Percentiles rank a stretch among this genome's conserved stretches.
phyloP scores from a whole-genome alignment of 805 yeast genomes.

The Komagataella phaffii region DNA sequence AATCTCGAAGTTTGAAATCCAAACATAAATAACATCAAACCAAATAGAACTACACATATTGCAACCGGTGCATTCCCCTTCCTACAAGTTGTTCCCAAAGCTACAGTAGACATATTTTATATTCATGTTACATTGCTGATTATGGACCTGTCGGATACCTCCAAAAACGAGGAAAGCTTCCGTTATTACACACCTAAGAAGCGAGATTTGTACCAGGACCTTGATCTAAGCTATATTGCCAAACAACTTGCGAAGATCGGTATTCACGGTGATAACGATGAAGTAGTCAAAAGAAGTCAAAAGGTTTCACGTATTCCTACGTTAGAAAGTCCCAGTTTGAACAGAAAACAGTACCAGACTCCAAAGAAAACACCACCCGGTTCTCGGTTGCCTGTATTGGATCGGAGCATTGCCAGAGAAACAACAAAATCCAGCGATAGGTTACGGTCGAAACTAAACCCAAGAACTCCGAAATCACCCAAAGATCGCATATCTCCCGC shows the following conservation, averaged over 20 bases:
- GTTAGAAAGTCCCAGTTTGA: slow-evolving; percentile 1
- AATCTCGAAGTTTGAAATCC: not conserved
- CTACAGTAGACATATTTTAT: no score
- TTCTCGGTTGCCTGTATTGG: not conserved
- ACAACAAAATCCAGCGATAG: not conserved
- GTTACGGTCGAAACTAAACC: not conserved
- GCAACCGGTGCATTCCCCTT: not conserved
- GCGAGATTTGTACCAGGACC: not conserved
- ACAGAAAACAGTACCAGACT: slow-evolving; percentile 2
- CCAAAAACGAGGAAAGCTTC: not conserved
- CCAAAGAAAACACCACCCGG: slow-evolving; percentile 1
- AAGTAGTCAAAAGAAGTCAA: not conserved
- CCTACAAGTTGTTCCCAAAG: not conserved
- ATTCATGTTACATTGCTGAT: not conserved
- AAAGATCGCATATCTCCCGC: not conserved
- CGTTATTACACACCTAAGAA: not conserved
- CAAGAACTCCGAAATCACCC: not conserved
- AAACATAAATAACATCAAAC: not conserved
- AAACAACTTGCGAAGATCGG: not conserved
- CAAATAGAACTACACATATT: not conserved
- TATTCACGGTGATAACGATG: not conserved
- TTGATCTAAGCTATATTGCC: not conserved
- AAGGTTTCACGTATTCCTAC: not conserved
- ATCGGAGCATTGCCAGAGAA: slow-evolving; percentile 2
- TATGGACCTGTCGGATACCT: not conserved